Evolutionary conservation across 345 rosid genomes (phyloP), one percentile per base, ranked within the genome.

Genomic region (Acer yangbiense): DNA sequence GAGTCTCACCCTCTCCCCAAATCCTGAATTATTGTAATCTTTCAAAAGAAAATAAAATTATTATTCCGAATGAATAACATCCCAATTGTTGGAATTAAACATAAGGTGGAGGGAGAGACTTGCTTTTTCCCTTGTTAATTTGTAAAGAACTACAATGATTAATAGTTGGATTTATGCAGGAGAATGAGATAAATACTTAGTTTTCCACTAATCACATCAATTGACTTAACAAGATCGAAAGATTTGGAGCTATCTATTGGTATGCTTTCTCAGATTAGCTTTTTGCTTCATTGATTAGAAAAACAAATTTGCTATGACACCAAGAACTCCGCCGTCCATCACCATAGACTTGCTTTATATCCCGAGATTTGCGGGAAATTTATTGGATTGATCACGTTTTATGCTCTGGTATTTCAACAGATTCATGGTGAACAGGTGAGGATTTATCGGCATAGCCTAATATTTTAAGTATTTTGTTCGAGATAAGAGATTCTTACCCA

Each of bases 181-280:
- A 66, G 50, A 65, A 52, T 52, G 61, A 25, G 68, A 72, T 71
- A 41, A 68, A 72, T 50, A 41, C 72, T 58, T 76, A 52, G 60
- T 72, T 73, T 73, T 81, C 54, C 39, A 10, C 57, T 79, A 77
- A 82, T 86, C 85, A 81, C 83, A 83, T 82, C 86, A 79, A 77
- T 72, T 71, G 85, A 82, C 44, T 44, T 57, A 71, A 81, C 60
- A 61, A 70, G 72, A 81, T 75, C 32, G 69, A 20, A n/a, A 25
- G 25, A 32, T 75, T 79, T 86, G 83, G 74, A 81, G 69, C 54
- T 78, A 79, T 78, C 67, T 12, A 17, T 50, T 20, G 20, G 69
- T 20, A 29, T 13, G 61, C 43, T 72, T 60, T 72, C 12, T 21
- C 17, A n/a, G 52, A 17, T 62, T 74, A 63, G 13, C 64, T 58